These are phyloP conservation scores for Ophiostoma sp. DNA, from an alignment of 2,329 filamentous ascomycete genomes.

Conservation along the genomic window DNA sequence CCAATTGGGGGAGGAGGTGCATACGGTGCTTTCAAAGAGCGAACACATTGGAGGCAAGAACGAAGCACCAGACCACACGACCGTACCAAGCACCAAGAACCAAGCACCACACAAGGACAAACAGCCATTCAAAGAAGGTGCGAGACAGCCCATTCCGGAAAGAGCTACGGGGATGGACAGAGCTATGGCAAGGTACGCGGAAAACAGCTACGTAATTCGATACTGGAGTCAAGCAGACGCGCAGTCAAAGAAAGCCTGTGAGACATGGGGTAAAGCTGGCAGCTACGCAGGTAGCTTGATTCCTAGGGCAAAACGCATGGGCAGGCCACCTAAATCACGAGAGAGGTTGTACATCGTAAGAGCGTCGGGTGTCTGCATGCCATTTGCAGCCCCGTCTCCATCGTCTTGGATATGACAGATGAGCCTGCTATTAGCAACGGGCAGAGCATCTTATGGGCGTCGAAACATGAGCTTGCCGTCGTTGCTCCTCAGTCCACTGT, in stretches of 20 bases:
- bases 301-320: neutral
- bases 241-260: neutral
- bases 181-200: conserved; percentile 7
- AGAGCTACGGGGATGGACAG: conserved; percentile 11
- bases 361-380: neutral
- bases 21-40: conserved; percentile 14
- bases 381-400: neutral
- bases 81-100: neutral
- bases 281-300: neutral
- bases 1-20: conserved; percentile 16
- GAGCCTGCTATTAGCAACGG: neutral
- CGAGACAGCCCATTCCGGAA: conserved; percentile 18
- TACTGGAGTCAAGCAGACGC: neutral
- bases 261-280: neutral
- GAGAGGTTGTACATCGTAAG: neutral
- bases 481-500: conserved; percentile 20
- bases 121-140: conserved; percentile 16
- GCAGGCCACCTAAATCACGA: neutral
- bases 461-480: neutral
- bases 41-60: neutral
- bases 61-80: conserved; percentile 13
- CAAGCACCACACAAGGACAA: conserved; percentile 1
- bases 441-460: neutral
- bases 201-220: neutral
- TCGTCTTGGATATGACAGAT: neutral